These are phyloP conservation scores for Colletotrichum sp. DNA, from an alignment of 2,329 filamentous ascomycete species.

Conservation along the genomic window DNA sequence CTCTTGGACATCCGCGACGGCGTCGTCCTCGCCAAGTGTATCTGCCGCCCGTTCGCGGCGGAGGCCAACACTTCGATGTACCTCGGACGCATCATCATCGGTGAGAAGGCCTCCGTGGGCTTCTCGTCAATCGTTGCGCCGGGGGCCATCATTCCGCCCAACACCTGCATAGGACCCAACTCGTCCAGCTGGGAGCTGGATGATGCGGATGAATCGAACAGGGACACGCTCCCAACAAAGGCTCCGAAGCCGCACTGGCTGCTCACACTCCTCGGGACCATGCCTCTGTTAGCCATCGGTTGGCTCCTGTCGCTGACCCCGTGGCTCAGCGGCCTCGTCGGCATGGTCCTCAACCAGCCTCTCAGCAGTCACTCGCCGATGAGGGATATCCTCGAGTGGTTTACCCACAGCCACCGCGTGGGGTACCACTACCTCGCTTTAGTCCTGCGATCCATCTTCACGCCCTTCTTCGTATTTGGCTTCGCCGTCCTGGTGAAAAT, in stretches of 20 bases:
- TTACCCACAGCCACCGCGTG: constrained; percentile 49
- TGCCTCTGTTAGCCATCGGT: constrained; percentile 44
- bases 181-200: constrained; percentile 61
- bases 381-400: constrained; percentile 52
- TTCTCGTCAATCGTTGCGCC: constrained; percentile 54
- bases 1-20: constrained; percentile 58
- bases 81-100: constrained; percentile 55
- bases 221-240: constrained; percentile 43
- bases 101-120: constrained; percentile 51
- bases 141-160: constrained; percentile 51
- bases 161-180: constrained; percentile 60
- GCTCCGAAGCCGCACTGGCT: constrained; percentile 50
- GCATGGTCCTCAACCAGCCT: constrained; percentile 68
- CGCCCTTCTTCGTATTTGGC: constrained; percentile 49
- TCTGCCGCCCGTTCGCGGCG: constrained; percentile 55
- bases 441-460: constrained; percentile 41
- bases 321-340: constrained; percentile 48
- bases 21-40: constrained; percentile 50
- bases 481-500: constrained; percentile 45
- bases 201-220: constrained; percentile 52
- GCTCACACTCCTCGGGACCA: constrained; percentile 44
- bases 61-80: constrained; percentile 66
- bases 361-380: constrained; percentile 37
- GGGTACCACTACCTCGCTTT: constrained; percentile 56
- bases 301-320: constrained; percentile 50